Evolutionary conservation across 306 rosid species (phyloP).

Genomic region (Acacia crassicarpa): DNA sequence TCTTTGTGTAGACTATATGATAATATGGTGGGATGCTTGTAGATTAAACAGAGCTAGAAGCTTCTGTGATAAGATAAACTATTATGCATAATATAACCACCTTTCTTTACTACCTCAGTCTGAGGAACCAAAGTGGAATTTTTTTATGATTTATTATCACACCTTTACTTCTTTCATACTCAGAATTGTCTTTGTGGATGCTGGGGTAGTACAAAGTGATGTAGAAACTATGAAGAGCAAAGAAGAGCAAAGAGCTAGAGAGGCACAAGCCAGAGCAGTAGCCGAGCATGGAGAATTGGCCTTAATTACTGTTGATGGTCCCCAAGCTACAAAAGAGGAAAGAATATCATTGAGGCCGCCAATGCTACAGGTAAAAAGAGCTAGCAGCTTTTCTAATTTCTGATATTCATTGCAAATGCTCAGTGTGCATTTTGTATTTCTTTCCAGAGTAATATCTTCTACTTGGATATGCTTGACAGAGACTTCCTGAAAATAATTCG

Average conservation of each 20-base stretch:
- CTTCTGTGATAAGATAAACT: background rate
- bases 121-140: slow-evolving; percentile 10
- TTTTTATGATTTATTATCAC: slow-evolving; percentile 11
- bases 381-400: slow-evolving; percentile 5
- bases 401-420: slow-evolving; percentile 16
- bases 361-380: slow-evolving; percentile 79
- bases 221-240: slow-evolving; percentile 85
- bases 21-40: background rate
- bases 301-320: slow-evolving; percentile 79
- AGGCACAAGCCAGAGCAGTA: slow-evolving; percentile 70
- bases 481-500: background rate
- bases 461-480: background rate
- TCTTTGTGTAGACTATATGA: background rate
- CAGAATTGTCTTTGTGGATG: slow-evolving; percentile 94
- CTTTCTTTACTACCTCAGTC: background rate
- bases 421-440: slow-evolving; percentile 16
- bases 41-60: background rate
- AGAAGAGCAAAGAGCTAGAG: slow-evolving; percentile 82
- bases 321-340: slow-evolving; percentile 68
- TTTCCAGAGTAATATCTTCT: background rate
- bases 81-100: background rate
- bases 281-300: slow-evolving; percentile 95
- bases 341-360: slow-evolving; percentile 86
- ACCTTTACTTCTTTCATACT: slow-evolving; percentile 24
- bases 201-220: slow-evolving; percentile 87